Percentiles rank a stretch among this genome's conserved stretches.
These are phyloP conservation scores for Cornus controversa DNA, from an alignment of 148 eudicot species.

Conservation along the genomic window DNA sequence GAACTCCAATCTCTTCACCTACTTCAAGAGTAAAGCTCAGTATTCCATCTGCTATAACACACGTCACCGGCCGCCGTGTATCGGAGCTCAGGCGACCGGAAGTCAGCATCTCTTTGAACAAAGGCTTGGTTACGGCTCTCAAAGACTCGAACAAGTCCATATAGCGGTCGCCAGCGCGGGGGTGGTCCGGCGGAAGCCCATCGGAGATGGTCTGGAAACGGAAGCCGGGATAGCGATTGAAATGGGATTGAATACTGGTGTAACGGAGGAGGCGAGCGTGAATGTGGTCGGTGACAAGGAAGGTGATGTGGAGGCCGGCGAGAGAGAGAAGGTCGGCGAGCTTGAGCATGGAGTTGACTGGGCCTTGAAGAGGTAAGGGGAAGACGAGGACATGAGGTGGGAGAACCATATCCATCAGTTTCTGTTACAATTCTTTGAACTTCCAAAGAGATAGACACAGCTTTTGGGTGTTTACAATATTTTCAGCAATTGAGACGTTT, in stretches of 20 bases:
- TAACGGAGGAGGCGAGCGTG: conserved; percentile 23
- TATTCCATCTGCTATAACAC: conserved; percentile 35
- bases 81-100: conserved; percentile 4
- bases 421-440: too few relatives aligned
- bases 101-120: conserved; percentile 27
- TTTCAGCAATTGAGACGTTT: too few relatives aligned
- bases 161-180: conserved; percentile 16
- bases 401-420: not conserved
- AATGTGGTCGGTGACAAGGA: conserved; percentile 17
- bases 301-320: conserved; percentile 27
- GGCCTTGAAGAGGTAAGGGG: conserved; percentile 56
- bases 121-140: conserved; percentile 1
- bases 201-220: conserved; percentile 27
- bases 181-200: conserved; percentile 32
- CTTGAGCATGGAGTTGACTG: conserved; percentile 46
- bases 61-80: conserved; percentile 16
- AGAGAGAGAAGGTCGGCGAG: conserved; percentile 48
- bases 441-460: too few relatives aligned
- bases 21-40: conserved; percentile 26
- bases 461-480: too few relatives aligned
- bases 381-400: conserved; percentile 34
- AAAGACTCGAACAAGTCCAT: conserved; percentile 20
- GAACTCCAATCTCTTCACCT: conserved; percentile 27
- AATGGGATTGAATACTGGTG: conserved; percentile 13
- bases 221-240: conserved; percentile 19